Evolutionary conservation across 2,329 filamentous ascomycete species (phyloP).

Genomic region (Stemphylium vesicarium): DNA sequence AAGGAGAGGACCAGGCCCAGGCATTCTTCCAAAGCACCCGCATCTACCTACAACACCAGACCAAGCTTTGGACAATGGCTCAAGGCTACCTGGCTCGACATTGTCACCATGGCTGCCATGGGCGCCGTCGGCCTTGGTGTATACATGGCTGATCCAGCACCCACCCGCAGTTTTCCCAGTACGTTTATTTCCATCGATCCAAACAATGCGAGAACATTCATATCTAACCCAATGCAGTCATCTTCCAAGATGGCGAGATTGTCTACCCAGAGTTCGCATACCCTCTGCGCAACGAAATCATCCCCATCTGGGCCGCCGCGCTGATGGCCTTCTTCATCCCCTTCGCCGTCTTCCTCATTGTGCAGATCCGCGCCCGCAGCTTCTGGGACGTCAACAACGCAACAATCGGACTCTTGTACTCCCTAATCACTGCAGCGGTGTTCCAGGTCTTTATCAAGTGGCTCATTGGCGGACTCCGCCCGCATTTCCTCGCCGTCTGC

Average conservation of each 20-base stretch:
- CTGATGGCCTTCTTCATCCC: conserved; percentile 70
- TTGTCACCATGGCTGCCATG: conserved; percentile 70
- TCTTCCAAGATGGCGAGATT: conserved; percentile 69
- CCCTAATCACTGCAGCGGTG: conserved; percentile 72
- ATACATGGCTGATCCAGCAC: conserved; percentile 69
- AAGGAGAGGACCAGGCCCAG: conserved; percentile 34
- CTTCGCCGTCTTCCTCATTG: conserved; percentile 67
- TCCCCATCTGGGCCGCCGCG: conserved; percentile 74
- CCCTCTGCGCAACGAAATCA: conserved; percentile 63
- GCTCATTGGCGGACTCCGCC: conserved; percentile 69
- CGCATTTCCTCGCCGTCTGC: conserved; percentile 74
- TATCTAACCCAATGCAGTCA: conserved; percentile 49
- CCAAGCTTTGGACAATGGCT: conserved; percentile 74
- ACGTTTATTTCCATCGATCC: neutral
- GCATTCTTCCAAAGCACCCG: conserved; percentile 18
- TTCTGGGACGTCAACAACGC: conserved; percentile 70
- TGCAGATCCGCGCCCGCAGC: conserved; percentile 68
- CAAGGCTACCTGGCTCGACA: conserved; percentile 70
- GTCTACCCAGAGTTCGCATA: conserved; percentile 74
- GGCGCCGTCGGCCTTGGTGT: conserved; percentile 72
- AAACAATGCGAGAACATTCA: neutral
- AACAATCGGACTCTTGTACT: conserved; percentile 71
- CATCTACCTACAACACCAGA: conserved; percentile 36
- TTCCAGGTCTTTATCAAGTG: conserved; percentile 80
- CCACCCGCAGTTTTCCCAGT: conserved; percentile 70